Base-by-base conservation (phyloP, 768 basidiomycete species). In the Krasilnikovozyma curviuscula region DNA sequence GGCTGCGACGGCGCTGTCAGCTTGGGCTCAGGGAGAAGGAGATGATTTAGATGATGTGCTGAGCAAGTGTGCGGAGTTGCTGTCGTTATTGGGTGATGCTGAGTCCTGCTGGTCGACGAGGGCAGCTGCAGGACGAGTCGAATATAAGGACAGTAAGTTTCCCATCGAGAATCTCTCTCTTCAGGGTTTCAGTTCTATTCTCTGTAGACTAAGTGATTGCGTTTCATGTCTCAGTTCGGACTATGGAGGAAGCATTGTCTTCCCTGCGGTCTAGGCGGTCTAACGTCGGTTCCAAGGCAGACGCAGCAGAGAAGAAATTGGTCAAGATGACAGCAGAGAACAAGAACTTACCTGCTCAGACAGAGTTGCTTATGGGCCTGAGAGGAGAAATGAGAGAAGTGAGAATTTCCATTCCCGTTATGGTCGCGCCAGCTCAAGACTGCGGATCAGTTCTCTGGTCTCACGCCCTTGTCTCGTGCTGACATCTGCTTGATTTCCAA, bases 261-360 rank as follows among this genome's bases (percentile, higher is more conserved):
- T 79, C 81, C 3, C 65, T 85, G 13, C 78, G 76, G 55, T 73
- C 77, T 13, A 72, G 79, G 16, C 70, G 85, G 44, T 76, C 77
- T 55, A 68, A 68, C 9, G 69, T 86, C 5, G 71, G 69, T 9
- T 64, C 71, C 23, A 79, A 79, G 53, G 81, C 85, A 0, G 86
- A 91, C 46, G 65, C 73, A 16, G 85, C 83, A 2, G 85, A 91
- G 55, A 81, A 72, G 68, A 91, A 89, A 61, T 71, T 95, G 31
- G 74, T 71, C 64, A 91, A 80, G 68, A 89, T 93, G 86, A 73
- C 72, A 54, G 71, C 81, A 0, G 83, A 88, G 63, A 76, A 89
- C 67, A 95, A 91, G 70, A 81, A 81, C 55, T 66, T 85, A 30
- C 65, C 67, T 2, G 56, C 67, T 46, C 88, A 91, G 63, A 79